These are phyloP conservation scores for Phytophthora ohioensis DNA, from an alignment of 352 stramenopile genomes.

Conservation along the genomic window DNA sequence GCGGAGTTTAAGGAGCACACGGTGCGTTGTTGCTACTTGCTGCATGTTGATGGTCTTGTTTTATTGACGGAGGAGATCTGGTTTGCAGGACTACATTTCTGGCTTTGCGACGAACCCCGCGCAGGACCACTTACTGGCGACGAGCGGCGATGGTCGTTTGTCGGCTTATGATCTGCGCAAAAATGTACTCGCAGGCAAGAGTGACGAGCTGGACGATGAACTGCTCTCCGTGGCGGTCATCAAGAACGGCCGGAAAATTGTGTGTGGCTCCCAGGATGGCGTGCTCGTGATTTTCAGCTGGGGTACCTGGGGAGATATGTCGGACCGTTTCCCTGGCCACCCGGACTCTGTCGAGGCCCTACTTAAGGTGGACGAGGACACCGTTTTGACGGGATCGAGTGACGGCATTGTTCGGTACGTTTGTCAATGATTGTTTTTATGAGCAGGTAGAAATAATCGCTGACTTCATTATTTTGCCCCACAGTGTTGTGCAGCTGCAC, in stretches of 20 bases:
- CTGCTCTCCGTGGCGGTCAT: constrained; percentile 78
- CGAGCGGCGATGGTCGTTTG: constrained; percentile 91
- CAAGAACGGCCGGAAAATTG: constrained; percentile 94
- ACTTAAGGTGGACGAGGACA: constrained; percentile 97
- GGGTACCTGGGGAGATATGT: constrained; percentile 96
- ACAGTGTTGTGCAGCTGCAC: constrained; percentile 93
- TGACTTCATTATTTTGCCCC: constrained; percentile 12
- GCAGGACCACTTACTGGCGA: constrained; percentile 89
- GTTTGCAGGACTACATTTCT: constrained; percentile 92
- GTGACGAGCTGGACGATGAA: constrained; percentile 87
- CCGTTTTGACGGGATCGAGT: constrained; percentile 95
- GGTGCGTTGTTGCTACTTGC: constrained; percentile 32
- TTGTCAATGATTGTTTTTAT: not conserved
- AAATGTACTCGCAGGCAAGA: constrained; percentile 82
- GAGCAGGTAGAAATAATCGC: not conserved
- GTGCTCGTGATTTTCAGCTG: constrained; percentile 96
- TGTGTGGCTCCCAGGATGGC: constrained; percentile 95
- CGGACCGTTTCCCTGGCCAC: constrained; percentile 95
- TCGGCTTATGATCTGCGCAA: constrained; percentile 93
- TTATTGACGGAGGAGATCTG: not conserved
- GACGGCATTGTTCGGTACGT: constrained; percentile 94
- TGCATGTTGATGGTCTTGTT: not conserved
- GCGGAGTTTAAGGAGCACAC: constrained; percentile 94
- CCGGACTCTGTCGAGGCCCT: constrained; percentile 95
- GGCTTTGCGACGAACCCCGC: constrained; percentile 89